These are phyloP conservation scores for Naganishia vaughanmartiniae DNA, from an alignment of 768 basidiomycete genomes.

Conservation along the genomic window DNA sequence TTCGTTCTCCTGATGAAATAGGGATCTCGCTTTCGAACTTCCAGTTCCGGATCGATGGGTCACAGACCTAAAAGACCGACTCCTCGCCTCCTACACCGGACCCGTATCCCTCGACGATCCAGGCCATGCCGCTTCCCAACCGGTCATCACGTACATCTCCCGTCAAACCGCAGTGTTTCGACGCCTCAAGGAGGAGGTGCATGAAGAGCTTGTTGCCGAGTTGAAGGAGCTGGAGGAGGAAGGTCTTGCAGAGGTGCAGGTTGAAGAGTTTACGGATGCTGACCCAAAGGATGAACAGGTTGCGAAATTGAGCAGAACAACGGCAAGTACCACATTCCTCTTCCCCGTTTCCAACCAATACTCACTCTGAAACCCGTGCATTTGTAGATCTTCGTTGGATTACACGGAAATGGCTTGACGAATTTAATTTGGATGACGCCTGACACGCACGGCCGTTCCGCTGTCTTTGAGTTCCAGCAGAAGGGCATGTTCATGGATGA, in stretches of 20 bases:
- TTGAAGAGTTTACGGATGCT: slow-evolving; percentile 34
- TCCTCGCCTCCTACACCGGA: slow-evolving; percentile 37
- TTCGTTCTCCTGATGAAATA: slow-evolving; percentile 35
- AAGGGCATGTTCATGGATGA: slow-evolving; percentile 22
- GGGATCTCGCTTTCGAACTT: slow-evolving; percentile 39
- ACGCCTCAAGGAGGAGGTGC: slow-evolving; percentile 33
- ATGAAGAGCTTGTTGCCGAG: slow-evolving; percentile 30
- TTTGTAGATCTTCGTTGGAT: slow-evolving; percentile 35
- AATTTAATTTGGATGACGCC: slow-evolving; percentile 39
- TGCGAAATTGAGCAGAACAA: slow-evolving; percentile 31
- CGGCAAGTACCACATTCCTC: neutral
- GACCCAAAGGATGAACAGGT: slow-evolving; percentile 36
- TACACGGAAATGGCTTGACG: slow-evolving; percentile 42
- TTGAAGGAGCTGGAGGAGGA: slow-evolving; percentile 33
- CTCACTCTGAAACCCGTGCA: neutral
- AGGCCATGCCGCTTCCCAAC: neutral
- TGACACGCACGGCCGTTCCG: slow-evolving; percentile 13
- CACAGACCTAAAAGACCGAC: slow-evolving; percentile 33
- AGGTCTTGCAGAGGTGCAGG: slow-evolving; percentile 36
- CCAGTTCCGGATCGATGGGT: slow-evolving; percentile 38
- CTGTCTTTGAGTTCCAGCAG: slow-evolving; percentile 30
- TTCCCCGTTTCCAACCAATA: neutral
- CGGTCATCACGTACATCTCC: slow-evolving; percentile 40
- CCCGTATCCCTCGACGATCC: slow-evolving; percentile 26
- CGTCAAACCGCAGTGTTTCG: slow-evolving; percentile 35